Conservation (phyloP, 2,329 filamentous ascomycete genomes). For the Trichoderma afroharzianum region DNA sequence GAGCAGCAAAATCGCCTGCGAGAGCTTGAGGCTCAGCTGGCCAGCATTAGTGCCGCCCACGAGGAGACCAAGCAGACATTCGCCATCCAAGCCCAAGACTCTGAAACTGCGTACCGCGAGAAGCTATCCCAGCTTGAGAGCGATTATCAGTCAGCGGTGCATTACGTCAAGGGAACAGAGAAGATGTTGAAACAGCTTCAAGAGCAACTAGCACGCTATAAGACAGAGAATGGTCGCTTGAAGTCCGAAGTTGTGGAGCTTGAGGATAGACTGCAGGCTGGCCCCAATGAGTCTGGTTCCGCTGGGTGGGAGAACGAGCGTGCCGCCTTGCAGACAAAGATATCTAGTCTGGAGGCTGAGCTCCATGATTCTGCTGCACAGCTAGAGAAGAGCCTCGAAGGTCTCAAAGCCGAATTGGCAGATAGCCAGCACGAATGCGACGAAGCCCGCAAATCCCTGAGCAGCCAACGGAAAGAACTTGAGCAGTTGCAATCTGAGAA, state of each 20-base stretch:
- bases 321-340: constrained; percentile 60
- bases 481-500: constrained; percentile 85
- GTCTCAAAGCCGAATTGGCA: constrained; percentile 67
- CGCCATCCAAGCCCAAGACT: constrained; percentile 76
- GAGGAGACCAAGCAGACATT: constrained; percentile 79
- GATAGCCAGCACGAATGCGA: constrained; percentile 67
- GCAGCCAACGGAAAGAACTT: constrained; percentile 61
- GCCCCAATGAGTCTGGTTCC: constrained; percentile 38
- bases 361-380: constrained; percentile 61
- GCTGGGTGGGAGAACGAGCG: constrained; percentile 75
- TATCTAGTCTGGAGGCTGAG: constrained; percentile 66
- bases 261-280: constrained; percentile 49
- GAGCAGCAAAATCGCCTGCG: constrained; percentile 73
- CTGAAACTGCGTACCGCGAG: constrained; percentile 85
- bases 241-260: constrained; percentile 74
- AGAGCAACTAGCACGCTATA: constrained; percentile 91
- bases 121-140: constrained; percentile 92
- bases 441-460: constrained; percentile 54
- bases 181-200: constrained; percentile 99
- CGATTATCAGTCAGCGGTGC: constrained; percentile 95
- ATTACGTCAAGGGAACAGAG: constrained; percentile 97
- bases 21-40: constrained; percentile 85
- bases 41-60: constrained; percentile 70
- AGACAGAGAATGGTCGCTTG: constrained; percentile 76
- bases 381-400: constrained; percentile 68